phyloP scores from a whole-genome alignment of 306 rosid species.

The Chamaecrista fasciculata region DNA sequence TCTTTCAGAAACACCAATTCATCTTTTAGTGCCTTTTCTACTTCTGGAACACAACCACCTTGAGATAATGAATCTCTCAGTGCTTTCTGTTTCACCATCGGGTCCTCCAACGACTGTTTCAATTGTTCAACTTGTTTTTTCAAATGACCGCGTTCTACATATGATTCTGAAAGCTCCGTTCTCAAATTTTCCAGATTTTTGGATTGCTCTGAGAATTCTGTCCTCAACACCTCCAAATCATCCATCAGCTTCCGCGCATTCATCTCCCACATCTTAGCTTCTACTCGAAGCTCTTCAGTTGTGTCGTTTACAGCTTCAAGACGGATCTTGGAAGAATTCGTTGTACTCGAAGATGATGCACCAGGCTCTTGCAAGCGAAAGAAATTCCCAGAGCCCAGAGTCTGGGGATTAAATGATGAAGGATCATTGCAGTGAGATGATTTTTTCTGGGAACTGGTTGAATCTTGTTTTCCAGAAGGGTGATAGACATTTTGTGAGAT shows the following conservation, averaged over 20 bases:
- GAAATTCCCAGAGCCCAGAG: slow-evolving; percentile 1
- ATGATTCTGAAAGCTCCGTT: slow-evolving; percentile 54
- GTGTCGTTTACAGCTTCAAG: slow-evolving; percentile 52
- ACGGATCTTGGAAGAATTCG: slow-evolving; percentile 32
- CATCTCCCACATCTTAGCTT: slow-evolving; percentile 98
- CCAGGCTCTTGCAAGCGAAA: slow-evolving; percentile 20
- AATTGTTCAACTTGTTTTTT: slow-evolving; percentile 62
- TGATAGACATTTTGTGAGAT: slow-evolving; percentile 28
- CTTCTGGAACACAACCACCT: slow-evolving; percentile 45
- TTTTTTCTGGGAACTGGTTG: slow-evolving; percentile 41
- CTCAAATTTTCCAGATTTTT: slow-evolving; percentile 45
- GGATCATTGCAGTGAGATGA: slow-evolving; percentile 22
- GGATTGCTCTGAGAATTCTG: slow-evolving; percentile 64
- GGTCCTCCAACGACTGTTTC: slow-evolving; percentile 40
- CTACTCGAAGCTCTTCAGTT: slow-evolving; percentile 69
- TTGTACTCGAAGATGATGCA: slow-evolving; percentile 27
- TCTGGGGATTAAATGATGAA: slow-evolving; percentile 33
- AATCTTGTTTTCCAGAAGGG: slow-evolving; percentile 26
- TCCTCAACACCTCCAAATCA: slow-evolving; percentile 65
- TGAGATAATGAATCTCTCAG: slow-evolving; percentile 43
- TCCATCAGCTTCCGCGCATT: slow-evolving; percentile 78
- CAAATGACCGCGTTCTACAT: slow-evolving; percentile 43
- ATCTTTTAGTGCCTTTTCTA: slow-evolving; percentile 57
- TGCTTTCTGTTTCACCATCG: slow-evolving; percentile 40
- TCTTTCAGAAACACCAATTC: slow-evolving; percentile 79